Percentiles rank a stretch among this genome's conserved stretches.
Evolutionary conservation across 495 filamentous ascomycete species (phyloP).

Genomic region (Annulohypoxylon bovei): DNA sequence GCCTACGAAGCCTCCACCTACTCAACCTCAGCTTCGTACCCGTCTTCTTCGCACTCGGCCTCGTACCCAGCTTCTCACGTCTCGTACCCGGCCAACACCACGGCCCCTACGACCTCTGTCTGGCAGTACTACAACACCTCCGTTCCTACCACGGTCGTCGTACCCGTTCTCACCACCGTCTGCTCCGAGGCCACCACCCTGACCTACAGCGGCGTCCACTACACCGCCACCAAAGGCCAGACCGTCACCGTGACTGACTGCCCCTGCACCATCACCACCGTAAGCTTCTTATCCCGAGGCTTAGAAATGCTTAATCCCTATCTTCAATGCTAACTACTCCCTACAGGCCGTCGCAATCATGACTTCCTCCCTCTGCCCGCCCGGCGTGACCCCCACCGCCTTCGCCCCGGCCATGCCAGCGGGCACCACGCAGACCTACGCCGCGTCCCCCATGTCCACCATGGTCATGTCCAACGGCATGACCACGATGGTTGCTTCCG

Average conservation of each 20-base stretch:
- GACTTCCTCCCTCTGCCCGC: conserved; percentile 28
- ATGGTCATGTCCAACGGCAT: not conserved
- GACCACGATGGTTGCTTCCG: not conserved
- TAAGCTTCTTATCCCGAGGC: conserved; percentile 6
- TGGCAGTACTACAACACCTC: conserved; percentile 42
- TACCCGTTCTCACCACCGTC: conserved; percentile 42
- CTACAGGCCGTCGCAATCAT: conserved; percentile 15
- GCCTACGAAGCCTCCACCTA: not conserved
- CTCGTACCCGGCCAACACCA: conserved; percentile 23
- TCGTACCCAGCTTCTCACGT: not conserved
- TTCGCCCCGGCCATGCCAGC: conserved; percentile 19
- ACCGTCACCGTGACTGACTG: conserved; percentile 42
- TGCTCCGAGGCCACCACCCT: conserved; percentile 42
- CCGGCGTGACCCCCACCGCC: conserved; percentile 32
- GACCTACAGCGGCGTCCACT: conserved; percentile 38
- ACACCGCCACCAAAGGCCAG: conserved; percentile 44
- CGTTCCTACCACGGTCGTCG: conserved; percentile 40
- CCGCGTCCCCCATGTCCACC: conserved; percentile 6
- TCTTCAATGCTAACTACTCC: not conserved
- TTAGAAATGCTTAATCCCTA: not conserved
- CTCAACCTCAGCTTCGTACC: not conserved
- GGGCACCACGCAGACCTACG: not conserved
- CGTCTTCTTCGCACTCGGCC: conserved; percentile 1
- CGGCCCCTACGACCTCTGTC: conserved; percentile 24
- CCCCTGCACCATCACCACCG: conserved; percentile 47